phyloP scores from a whole-genome alignment of 192 early-diverging fungal genomes.

The Podila minutissima region DNA sequence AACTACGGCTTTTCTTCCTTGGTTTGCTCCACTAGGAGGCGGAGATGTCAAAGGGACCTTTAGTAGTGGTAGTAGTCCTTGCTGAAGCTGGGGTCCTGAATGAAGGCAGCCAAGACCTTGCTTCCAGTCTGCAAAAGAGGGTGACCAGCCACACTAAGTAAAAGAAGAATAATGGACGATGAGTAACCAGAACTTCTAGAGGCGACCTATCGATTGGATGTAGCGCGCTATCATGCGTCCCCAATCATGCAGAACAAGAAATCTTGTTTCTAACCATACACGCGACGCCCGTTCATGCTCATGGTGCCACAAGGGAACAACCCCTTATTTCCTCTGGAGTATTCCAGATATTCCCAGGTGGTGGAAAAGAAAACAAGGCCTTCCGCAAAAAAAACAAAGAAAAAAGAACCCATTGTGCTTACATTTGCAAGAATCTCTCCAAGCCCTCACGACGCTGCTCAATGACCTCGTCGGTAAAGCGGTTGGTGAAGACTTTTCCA shows the following conservation, averaged over 20 bases:
- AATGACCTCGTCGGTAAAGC: conserved; percentile 96
- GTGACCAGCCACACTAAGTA: conserved; percentile 86
- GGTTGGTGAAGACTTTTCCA: conserved; percentile 96
- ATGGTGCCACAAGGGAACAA: not conserved
- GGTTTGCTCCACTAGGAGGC: not conserved
- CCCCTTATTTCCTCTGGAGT: conserved; percentile 25
- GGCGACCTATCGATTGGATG: not conserved
- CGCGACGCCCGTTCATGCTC: not conserved
- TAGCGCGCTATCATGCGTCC: not conserved
- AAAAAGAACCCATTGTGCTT: conserved; percentile 32
- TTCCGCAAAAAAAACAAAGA: conserved; percentile 8
- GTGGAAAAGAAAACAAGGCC: conserved; percentile 6
- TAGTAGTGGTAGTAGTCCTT: conserved; percentile 78
- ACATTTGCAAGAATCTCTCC: conserved; percentile 97
- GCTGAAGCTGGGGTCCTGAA: conserved; percentile 92
- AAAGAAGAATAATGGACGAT: not conserved
- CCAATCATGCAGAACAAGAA: not conserved
- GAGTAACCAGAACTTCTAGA: not conserved
- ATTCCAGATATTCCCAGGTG: conserved; percentile 14
- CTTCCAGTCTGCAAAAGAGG: conserved; percentile 98
- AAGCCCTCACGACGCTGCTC: conserved; percentile 89
- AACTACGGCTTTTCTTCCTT: not conserved
- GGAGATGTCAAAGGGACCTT: conserved; percentile 1
- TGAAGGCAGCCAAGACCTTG: conserved; percentile 91
- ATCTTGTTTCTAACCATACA: not conserved